Percentiles rank a stretch among this genome's conserved stretches.
Conservation (phyloP, 1,284 basidiomycete species). For the Sphaerobolus stellatus region DNA sequence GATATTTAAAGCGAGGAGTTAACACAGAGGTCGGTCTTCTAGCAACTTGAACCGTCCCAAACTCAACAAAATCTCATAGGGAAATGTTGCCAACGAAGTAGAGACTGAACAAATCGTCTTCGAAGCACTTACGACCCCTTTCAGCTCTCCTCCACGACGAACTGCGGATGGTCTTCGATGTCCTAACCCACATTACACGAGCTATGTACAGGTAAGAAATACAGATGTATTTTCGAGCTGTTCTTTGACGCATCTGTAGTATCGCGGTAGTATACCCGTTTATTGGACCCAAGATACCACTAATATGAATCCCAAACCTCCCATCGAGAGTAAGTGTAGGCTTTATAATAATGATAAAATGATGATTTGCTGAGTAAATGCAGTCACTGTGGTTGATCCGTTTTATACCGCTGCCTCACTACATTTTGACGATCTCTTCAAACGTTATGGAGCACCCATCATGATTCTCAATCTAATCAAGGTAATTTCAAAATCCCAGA, state of each 20-base stretch:
- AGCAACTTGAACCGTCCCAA: background rate
- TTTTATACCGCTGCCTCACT: slow-evolving; percentile 92
- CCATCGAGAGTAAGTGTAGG: slow-evolving; percentile 81
- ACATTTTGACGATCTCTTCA: slow-evolving; percentile 93
- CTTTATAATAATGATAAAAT: background rate
- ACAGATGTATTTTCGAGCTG: background rate
- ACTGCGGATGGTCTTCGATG: slow-evolving; percentile 34
- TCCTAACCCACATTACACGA: slow-evolving; percentile 86
- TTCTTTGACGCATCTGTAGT: slow-evolving; percentile 44
- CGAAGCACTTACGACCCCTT: slow-evolving; percentile 89
- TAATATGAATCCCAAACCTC: slow-evolving; percentile 88
- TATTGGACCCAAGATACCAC: slow-evolving; percentile 96
- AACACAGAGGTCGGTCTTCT: slow-evolving; percentile 71
- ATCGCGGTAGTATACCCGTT: slow-evolving; percentile 92
- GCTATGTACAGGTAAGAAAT: slow-evolving; percentile 77
- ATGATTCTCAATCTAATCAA: slow-evolving; percentile 98
- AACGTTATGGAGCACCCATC: slow-evolving; percentile 87
- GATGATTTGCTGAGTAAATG: background rate
- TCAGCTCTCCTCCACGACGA: slow-evolving; percentile 64
- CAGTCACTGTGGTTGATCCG: slow-evolving; percentile 93
- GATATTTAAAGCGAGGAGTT: slow-evolving; percentile 93
- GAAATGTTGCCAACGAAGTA: slow-evolving; percentile 98
- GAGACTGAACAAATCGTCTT: slow-evolving; percentile 99
- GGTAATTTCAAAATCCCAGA: slow-evolving; percentile 32
- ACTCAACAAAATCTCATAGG: slow-evolving; percentile 46